Percentiles rank a stretch among this genome's conserved stretches.
phyloP scores from a whole-genome alignment of 2,329 filamentous ascomycete genomes.

The Botryotinia calthae region DNA sequence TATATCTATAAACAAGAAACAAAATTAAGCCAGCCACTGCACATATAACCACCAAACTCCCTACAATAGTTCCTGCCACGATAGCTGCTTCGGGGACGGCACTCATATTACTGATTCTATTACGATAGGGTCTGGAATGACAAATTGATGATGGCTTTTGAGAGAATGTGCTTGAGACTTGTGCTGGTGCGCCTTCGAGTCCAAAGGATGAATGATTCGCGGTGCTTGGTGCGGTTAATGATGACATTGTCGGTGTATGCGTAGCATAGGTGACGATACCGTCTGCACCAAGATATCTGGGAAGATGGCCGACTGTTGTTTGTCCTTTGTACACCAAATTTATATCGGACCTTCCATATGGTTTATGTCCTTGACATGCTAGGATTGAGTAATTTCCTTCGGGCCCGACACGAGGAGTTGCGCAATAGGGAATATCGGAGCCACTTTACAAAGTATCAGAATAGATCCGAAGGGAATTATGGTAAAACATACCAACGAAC shows the following conservation, averaged over 20 bases:
- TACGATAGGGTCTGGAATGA: background rate
- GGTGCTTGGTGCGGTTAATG: background rate
- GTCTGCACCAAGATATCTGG: slow-evolving; percentile 22
- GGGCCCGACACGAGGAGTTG: slow-evolving; percentile 21
- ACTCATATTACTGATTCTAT: background rate
- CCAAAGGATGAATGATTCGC: background rate
- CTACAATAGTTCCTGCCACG: slow-evolving; percentile 3
- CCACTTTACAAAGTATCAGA: slow-evolving; percentile 8
- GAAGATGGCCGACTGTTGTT: slow-evolving; percentile 22
- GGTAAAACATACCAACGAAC: slow-evolving; percentile 21
- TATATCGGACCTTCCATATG: slow-evolving; percentile 15
- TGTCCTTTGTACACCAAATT: slow-evolving; percentile 16
- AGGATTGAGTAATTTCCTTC: slow-evolving; percentile 22
- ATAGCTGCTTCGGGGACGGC: background rate
- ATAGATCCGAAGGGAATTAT: background rate
- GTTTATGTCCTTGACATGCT: slow-evolving; percentile 19
- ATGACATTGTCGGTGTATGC: background rate
- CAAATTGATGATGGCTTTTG: background rate
- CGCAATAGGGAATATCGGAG: slow-evolving; percentile 22
- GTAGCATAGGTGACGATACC: slow-evolving; percentile 24
- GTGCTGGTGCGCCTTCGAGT: background rate
- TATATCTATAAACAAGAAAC: background rate
- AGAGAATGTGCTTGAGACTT: background rate
- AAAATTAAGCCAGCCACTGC: background rate
- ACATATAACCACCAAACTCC: background rate